Conservation (phyloP, 108 stramenopile species). For the Nannochloropsis granulata region DNA sequence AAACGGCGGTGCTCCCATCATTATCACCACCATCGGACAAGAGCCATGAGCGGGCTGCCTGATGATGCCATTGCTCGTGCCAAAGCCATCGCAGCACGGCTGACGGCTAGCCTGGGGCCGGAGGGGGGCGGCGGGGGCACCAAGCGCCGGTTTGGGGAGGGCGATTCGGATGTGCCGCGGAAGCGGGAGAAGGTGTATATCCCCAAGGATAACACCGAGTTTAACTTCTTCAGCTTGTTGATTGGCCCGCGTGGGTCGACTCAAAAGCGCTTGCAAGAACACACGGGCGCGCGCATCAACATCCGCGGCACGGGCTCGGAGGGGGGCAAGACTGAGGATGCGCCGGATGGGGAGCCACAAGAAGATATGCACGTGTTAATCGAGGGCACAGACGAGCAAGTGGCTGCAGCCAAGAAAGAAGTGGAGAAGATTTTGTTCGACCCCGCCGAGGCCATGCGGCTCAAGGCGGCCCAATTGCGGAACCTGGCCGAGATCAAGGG, state of each 20-base stretch:
- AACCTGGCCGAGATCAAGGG: constrained; percentile 26
- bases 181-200: constrained; percentile 35
- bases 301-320: constrained; percentile 38
- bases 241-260: constrained; percentile 37
- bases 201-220: constrained; percentile 34
- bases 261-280: constrained; percentile 36
- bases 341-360: constrained; percentile 14
- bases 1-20: background rate
- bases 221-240: constrained; percentile 37
- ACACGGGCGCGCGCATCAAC: constrained; percentile 36
- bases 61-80: constrained; percentile 28
- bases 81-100: constrained; percentile 21
- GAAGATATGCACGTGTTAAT: constrained; percentile 37
- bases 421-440: constrained; percentile 32
- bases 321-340: constrained; percentile 11
- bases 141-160: background rate
- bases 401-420: constrained; percentile 21
- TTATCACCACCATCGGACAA: background rate
- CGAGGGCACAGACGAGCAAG: constrained; percentile 33
- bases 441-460: constrained; percentile 30
- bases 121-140: background rate
- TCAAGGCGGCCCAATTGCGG: constrained; percentile 34
- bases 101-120: background rate
- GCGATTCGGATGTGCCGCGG: background rate
- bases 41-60: background rate